phyloP scores from a whole-genome alignment of 176 grass and related monocot genomes.

The Oryza brachyantha region DNA sequence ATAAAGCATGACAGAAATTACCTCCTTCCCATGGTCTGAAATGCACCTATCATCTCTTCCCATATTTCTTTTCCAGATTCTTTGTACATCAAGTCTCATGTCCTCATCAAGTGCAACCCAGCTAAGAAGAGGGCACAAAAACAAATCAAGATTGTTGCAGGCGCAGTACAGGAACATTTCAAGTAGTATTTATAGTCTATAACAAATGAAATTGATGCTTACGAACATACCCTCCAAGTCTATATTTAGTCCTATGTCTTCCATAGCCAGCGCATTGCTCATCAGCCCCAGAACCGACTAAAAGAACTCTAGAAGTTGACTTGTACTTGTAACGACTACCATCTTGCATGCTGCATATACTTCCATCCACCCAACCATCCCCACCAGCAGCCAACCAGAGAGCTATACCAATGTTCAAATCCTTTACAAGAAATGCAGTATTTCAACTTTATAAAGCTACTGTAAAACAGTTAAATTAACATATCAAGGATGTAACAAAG shows the following conservation, averaged over 20 bases:
- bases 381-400: conserved; percentile 92
- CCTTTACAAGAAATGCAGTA: conserved; percentile 36
- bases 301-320: conserved; percentile 67
- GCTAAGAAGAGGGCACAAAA: conserved; percentile 43
- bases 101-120: conserved; percentile 71
- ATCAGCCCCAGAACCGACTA: conserved; percentile 92
- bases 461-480: neutral
- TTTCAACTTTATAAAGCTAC: conserved; percentile 9
- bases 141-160: conserved; percentile 8
- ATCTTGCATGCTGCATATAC: conserved; percentile 41
- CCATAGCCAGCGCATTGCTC: conserved; percentile 98
- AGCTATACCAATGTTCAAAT: conserved; percentile 93
- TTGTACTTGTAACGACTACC: conserved; percentile 56
- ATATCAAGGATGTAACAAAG: conserved; percentile 11
- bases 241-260: conserved; percentile 84
- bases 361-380: conserved; percentile 83
- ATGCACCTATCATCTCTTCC: conserved; percentile 96
- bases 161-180: neutral
- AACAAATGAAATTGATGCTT: conserved; percentile 16
- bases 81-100: conserved; percentile 90
- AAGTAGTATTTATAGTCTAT: neutral
- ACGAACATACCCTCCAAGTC: conserved; percentile 69
- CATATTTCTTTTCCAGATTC: conserved; percentile 99
- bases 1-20: conserved; percentile 25
- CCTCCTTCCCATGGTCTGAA: conserved; percentile 93